A percentile compares a stretch with the other conserved stretches of the same genome.
Conservation (phyloP, 805 yeast species). For the Candida vaughaniae region DNA sequence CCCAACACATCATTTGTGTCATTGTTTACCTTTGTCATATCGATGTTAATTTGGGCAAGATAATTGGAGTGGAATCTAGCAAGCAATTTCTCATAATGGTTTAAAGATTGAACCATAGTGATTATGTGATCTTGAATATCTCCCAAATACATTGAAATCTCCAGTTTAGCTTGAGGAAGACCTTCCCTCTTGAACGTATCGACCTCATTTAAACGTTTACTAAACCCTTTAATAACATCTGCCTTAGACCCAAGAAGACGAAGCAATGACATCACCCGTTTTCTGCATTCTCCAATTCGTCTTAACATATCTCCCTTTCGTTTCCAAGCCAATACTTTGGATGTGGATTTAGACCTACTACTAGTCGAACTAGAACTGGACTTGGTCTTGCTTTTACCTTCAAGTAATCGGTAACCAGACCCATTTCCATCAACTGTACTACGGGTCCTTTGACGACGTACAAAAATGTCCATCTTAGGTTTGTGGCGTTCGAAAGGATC, state of each 20-base stretch:
- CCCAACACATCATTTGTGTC: slow-evolving; percentile 97
- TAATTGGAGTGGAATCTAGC: slow-evolving; percentile 96
- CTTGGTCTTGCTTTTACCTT: slow-evolving; percentile 5
- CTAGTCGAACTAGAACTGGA: slow-evolving; percentile 21
- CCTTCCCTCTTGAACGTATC: slow-evolving; percentile 28
- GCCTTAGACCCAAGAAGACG: slow-evolving; percentile 89
- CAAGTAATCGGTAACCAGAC: slow-evolving; percentile 11
- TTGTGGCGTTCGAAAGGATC: slow-evolving; percentile 12
- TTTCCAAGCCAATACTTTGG: slow-evolving; percentile 64
- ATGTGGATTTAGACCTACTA: slow-evolving; percentile 38
- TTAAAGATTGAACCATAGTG: slow-evolving; percentile 93
- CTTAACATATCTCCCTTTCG: slow-evolving; percentile 93
- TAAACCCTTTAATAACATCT: slow-evolving; percentile 94
- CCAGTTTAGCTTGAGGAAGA: slow-evolving; percentile 43
- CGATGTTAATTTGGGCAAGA: slow-evolving; percentile 93
- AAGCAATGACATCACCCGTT: slow-evolving; percentile 86
- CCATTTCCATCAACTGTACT: slow-evolving; percentile 34
- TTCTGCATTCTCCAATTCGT: slow-evolving; percentile 92
- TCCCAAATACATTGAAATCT: slow-evolving; percentile 91
- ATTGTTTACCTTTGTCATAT: slow-evolving; percentile 95
- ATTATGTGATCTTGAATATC: slow-evolving; percentile 98
- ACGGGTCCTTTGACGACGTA: slow-evolving; percentile 35
- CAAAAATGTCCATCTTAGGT: slow-evolving; percentile 23
- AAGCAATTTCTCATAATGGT: slow-evolving; percentile 89
- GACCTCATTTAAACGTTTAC: slow-evolving; percentile 70